Percentiles rank a stretch among this genome's conserved stretches.
Evolutionary conservation across 768 basidiomycete species (phyloP).

Genomic region (Austroboletus festivus): DNA sequence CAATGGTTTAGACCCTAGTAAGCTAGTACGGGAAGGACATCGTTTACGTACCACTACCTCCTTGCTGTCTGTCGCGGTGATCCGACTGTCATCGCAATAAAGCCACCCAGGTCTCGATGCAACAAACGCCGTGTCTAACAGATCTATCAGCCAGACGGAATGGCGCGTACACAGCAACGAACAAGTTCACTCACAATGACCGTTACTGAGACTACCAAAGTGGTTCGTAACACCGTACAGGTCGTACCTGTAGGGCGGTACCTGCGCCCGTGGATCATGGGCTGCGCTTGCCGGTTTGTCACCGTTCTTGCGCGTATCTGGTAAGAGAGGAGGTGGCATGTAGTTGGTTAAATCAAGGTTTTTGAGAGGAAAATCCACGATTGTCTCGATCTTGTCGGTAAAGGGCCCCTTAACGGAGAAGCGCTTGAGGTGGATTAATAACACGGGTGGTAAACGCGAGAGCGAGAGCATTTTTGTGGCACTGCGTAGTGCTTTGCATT

Average conservation of each 20-base stretch:
- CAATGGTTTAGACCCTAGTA: conserved; percentile 22
- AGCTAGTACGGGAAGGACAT: background rate
- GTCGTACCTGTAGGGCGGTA: conserved; percentile 92
- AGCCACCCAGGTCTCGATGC: conserved; percentile 86
- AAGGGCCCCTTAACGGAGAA: conserved; percentile 90
- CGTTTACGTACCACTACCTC: conserved; percentile 73
- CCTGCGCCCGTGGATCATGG: conserved; percentile 69
- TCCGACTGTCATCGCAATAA: conserved; percentile 91
- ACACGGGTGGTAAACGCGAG: conserved; percentile 88
- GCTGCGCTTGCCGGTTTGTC: conserved; percentile 32
- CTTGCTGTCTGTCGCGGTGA: conserved; percentile 67
- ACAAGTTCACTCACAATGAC: conserved; percentile 74
- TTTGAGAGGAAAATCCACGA: conserved; percentile 83
- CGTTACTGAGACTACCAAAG: conserved; percentile 88
- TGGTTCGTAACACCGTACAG: conserved; percentile 96
- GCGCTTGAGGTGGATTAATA: conserved; percentile 89
- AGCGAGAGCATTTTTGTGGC: conserved; percentile 87
- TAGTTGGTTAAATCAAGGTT: conserved; percentile 68
- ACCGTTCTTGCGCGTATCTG: conserved; percentile 53
- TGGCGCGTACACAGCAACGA: background rate
- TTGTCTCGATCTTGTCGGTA: conserved; percentile 95
- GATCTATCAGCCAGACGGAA: background rate
- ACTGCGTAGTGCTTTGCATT: conserved; percentile 84
- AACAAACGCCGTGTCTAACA: conserved; percentile 87
- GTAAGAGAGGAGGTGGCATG: conserved; percentile 77